Conservation (phyloP, 306 rosid genomes). For the Macrotyloma uniflorum region DNA sequence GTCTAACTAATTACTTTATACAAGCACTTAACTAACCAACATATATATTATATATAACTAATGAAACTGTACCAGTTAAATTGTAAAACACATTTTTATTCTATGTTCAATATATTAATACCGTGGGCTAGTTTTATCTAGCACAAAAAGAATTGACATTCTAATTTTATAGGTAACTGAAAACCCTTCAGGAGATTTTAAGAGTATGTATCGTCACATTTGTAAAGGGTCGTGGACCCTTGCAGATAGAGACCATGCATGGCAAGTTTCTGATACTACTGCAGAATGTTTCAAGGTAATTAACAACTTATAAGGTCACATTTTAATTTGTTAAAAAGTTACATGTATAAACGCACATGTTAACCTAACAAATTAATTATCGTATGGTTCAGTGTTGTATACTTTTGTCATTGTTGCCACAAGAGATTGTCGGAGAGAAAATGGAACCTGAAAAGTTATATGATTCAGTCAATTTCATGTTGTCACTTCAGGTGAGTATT, state of each 20-base stretch:
- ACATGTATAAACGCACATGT: neutral
- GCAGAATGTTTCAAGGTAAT: slow-evolving; percentile 68
- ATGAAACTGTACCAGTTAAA: too few relatives aligned
- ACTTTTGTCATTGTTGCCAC: slow-evolving; percentile 51
- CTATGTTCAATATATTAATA: neutral
- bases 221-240: slow-evolving; percentile 77
- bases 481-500: slow-evolving; percentile 59
- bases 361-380: neutral
- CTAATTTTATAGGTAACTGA: slow-evolving; percentile 42
- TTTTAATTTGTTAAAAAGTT: neutral
- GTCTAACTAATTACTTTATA: too few relatives aligned
- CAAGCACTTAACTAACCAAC: neutral
- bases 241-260: slow-evolving; percentile 72
- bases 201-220: slow-evolving; percentile 58
- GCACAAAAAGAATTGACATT: neutral
- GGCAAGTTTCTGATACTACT: slow-evolving; percentile 80
- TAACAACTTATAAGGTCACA: neutral
- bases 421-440: slow-evolving; percentile 63
- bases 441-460: slow-evolving; percentile 51
- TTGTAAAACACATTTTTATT: neutral
- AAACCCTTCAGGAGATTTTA: slow-evolving; percentile 31
- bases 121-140: neutral
- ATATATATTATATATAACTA: neutral
- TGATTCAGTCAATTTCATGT: slow-evolving; percentile 60
- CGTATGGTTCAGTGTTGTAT: slow-evolving; percentile 53